Base-by-base conservation (phyloP, 805 yeast species). In the Wickerhamiella occidentalis region DNA sequence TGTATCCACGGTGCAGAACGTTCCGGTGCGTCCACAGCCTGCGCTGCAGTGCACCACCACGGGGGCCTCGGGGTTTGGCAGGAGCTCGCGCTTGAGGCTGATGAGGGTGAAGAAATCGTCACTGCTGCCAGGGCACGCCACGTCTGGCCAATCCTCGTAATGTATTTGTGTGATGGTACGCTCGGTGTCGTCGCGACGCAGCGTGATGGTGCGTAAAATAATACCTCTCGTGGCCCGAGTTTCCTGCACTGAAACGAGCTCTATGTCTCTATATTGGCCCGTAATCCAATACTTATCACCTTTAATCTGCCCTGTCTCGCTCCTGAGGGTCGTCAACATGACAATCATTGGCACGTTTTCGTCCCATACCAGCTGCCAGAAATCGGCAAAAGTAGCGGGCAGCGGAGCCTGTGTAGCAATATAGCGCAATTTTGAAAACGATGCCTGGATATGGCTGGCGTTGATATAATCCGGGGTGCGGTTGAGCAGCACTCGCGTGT, bases 21-120 rank as follows among this genome's bases (percentile, higher is more conserved):
- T 84, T 2, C 98, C 98, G 0, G 97, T 90, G 51, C 98, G 73
- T 8, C 98, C 98, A 64, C 96, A 90, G 0, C 98, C 98, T 1
- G 97, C 97, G 12, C 94, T 82, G 64, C 98, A 90, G 67, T 90
- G 97, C 37, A 83, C 85, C 40, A 86, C 60, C 2, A 78, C 74
- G 15, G 49, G 48, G 6, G 30, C 49, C 17, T 45, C 25, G 22
- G 13, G 46, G 21, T 43, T 35, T 11, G 15, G n/a, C 47, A 70
- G 59, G 12, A 77, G 60, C 13, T 68, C 54, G 19, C 68, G 65
- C 51, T 76, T 74, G 56, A 79, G 58, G 30, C 65, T 64, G 26
- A 77, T 71, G 21, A 79, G 64, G 40, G 75, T 70, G n/a, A 87
- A 66, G 22, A 87, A 64, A 59, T 83, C 94, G 17, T 66, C 64